Evolutionary conservation across 495 filamentous ascomycete species (phyloP).

Genomic region (Penicillium waksmanii): DNA sequence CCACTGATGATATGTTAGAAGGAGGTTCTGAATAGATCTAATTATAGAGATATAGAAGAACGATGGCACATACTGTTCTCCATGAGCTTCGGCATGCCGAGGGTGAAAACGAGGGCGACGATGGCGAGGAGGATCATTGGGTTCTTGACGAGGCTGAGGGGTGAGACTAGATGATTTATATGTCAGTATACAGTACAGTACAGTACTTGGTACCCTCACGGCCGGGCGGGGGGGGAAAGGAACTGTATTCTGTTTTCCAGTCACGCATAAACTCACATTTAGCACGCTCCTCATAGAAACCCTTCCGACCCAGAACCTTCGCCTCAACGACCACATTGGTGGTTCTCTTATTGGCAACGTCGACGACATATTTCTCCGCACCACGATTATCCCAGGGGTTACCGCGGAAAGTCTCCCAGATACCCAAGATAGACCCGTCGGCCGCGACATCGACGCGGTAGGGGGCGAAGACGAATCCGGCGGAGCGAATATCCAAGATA

Average conservation of each 20-base stretch:
- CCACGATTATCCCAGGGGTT: slow-evolving; percentile 88
- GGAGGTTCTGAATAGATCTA: too few relatives aligned
- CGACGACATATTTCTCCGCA: slow-evolving; percentile 51
- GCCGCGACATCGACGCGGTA: slow-evolving; percentile 73
- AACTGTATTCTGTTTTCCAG: too few relatives aligned
- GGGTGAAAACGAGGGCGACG: slow-evolving; percentile 75
- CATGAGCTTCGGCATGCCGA: slow-evolving; percentile 91
- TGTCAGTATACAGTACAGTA: too few relatives aligned
- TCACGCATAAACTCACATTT: too few relatives aligned
- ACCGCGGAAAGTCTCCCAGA: slow-evolving; percentile 85
- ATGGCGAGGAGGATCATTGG: slow-evolving; percentile 94
- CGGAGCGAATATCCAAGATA: slow-evolving; percentile 74
- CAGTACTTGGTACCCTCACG: too few relatives aligned
- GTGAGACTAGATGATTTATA: slow-evolving; percentile 44
- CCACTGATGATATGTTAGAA: slow-evolving; percentile 62
- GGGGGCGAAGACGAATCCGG: slow-evolving; percentile 72
- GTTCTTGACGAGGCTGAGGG: slow-evolving; percentile 78
- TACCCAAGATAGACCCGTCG: slow-evolving; percentile 50
- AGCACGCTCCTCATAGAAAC: slow-evolving; percentile 71
- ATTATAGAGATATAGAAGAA: too few relatives aligned
- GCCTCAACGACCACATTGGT: slow-evolving; percentile 58
- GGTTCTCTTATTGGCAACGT: slow-evolving; percentile 19
- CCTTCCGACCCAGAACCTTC: slow-evolving; percentile 62
- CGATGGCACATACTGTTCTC: slow-evolving; percentile 94
- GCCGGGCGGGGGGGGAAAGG: too few relatives aligned